Base-by-base conservation (phyloP, 2,329 filamentous ascomycete species). In the Venturia nashicola region DNA sequence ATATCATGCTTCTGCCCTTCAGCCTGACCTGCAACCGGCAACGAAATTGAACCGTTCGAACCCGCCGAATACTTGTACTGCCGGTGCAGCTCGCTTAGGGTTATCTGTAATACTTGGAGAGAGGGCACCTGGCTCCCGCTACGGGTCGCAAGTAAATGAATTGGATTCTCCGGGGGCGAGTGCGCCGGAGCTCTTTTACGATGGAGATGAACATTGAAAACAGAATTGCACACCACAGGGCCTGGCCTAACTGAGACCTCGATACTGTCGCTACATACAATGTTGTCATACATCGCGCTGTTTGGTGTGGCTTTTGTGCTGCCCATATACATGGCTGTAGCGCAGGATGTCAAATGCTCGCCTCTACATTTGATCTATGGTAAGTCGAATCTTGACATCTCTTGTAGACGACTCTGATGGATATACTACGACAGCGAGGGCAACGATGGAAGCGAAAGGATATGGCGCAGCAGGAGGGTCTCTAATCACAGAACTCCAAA, bases 391-490 rank as follows among this genome's bases (percentile, higher is more conserved):
- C 7, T 4, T 3, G 8, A 3, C 5, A 57, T 2, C 40, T 42
- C 5, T 2, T 42, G 11, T 2, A 57, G 20, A 9, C 46, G 23
- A 4, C 39, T 18, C 27, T 5, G 16, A 36, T 32, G 18, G 14
- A 57, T n/a, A 32, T 36, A 36, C 1, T 0, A 36, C 5, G 5
- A 34, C n/a, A 61, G 59, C 59, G 11, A 42, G 59, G n/a, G 59
- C 12, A 43, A 61, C 59, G 27, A 46, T 42, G 43, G 59, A 61
- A 27, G 27, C 48, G 0, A 63, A 63, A 59, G 63, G 63, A 12
- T 65, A 39, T 16, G 63, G 63, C 16, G 59, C 46, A 11, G 63
- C 63, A 9, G 63, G 61, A 20, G 23, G 16, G 3, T 63, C 63
- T 16, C 44, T 65, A 32, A 18, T 55, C 18, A 34, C 39, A 36